These are phyloP conservation scores for Neurospora sp. DNA, from an alignment of 495 filamentous ascomycete genomes.

Conservation along the genomic window DNA sequence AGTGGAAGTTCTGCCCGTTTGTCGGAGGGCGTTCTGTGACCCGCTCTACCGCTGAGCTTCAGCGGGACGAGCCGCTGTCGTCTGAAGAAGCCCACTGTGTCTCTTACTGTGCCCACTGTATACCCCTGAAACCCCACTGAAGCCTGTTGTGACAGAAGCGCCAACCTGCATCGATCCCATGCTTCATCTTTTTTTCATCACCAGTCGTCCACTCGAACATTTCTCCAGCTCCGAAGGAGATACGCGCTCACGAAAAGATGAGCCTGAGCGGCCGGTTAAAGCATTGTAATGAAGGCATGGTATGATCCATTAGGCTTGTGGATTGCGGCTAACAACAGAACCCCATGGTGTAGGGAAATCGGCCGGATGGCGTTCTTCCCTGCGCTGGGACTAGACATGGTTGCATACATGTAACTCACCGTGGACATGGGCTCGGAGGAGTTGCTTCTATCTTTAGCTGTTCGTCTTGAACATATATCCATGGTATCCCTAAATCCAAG, in stretches of 20 bases:
- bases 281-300: neutral
- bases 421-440: too few species aligned
- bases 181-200: neutral
- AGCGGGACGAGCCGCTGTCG: neutral
- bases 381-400: too few species aligned
- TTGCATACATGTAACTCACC: too few species aligned
- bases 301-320: neutral
- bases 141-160: neutral
- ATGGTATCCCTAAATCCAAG: too few species aligned
- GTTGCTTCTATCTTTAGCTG: too few species aligned
- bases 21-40: neutral
- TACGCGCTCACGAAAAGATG: neutral
- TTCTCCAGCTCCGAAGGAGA: neutral
- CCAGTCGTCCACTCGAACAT: neutral
- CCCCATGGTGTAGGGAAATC: too few species aligned
- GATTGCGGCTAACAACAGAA: neutral
- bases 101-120: neutral
- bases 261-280: too few species aligned
- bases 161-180: neutral
- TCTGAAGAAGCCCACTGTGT: neutral
- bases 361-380: too few species aligned
- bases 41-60: neutral
- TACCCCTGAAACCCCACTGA: neutral
- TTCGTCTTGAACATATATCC: too few species aligned
- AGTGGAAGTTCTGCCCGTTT: neutral